Base-by-base conservation (phyloP, 306 rosid species). In the Neltuma alba region DNA sequence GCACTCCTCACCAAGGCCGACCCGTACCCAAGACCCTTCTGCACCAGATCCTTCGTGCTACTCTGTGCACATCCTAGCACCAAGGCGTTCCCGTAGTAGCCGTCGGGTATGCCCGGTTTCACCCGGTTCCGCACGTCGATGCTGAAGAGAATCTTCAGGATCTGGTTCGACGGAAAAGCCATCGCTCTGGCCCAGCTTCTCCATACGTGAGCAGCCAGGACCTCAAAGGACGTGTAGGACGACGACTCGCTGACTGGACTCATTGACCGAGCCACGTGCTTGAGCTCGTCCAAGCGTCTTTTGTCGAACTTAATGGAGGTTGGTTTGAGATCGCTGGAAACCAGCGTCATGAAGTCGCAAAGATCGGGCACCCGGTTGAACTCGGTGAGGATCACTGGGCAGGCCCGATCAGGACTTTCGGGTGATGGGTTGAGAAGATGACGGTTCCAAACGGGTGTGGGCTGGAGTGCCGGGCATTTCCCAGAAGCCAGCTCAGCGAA, bases 151-250 rank as follows among this genome's bases (percentile, higher is more conserved):
- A 94, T 83, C 82, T 94, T 94, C 20, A 90, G 3, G 0, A 9
- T 79, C 34, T 94, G 98, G 76, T 79, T 91, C 7, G 88, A 62
- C 0, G 98, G 94, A 6, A 94, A 85, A 50, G 78, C 86, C 72
- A 94, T 4, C 15, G 98, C 87, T 61, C 87, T 79, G 6, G 93
- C 94, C 98, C 98, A 94, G 60, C 94, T 94, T 83, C 97, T 81
- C 98, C 98, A 94, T 20, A 94, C 87, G 78, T 92, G 98, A 0
- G 91, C 97, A 0, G 94, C 83, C 2, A 94, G 87, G 15, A 88
- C 93, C 77, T 94, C 98, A 20, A 94, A 94, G 4, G 93, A 81
- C 1, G 98, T 90, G 83, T 34, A 84, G 1, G n/a, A n/a, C n/a
- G 70, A 28, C 12, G 60, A 40, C 0, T 80, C 90, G 0, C 76